phyloP scores from a whole-genome alignment of 1,139 yeast species.

The Blastobotrys aristatus region DNA sequence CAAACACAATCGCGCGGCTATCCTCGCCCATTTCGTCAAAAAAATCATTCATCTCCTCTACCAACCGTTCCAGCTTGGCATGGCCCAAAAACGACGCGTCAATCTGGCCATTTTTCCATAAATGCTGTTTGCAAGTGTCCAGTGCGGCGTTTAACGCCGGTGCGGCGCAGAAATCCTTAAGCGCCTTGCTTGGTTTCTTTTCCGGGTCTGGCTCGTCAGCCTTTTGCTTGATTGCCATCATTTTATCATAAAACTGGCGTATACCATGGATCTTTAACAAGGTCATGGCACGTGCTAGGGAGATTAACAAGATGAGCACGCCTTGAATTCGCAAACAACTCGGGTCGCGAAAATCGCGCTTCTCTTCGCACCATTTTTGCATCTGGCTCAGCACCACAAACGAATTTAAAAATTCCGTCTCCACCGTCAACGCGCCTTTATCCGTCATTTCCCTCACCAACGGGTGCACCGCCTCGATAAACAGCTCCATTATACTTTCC shows the following conservation, averaged over 20 bases:
- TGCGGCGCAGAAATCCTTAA: slow-evolving; percentile 45
- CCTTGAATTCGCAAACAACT: slow-evolving; percentile 28
- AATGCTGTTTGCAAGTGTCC: slow-evolving; percentile 41
- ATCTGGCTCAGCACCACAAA: slow-evolving; percentile 70
- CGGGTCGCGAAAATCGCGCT: slow-evolving; percentile 19
- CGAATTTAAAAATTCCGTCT: slow-evolving; percentile 61
- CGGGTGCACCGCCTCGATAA: slow-evolving; percentile 61
- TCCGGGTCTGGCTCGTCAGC: slow-evolving; percentile 17
- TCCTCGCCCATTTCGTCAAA: slow-evolving; percentile 32
- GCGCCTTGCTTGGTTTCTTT: slow-evolving; percentile 28
- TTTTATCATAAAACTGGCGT: slow-evolving; percentile 58
- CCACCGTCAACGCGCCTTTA: slow-evolving; percentile 57
- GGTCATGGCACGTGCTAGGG: slow-evolving; percentile 57
- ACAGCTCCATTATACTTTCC: slow-evolving; percentile 45
- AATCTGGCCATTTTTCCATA: slow-evolving; percentile 31
- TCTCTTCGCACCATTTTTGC: slow-evolving; percentile 31
- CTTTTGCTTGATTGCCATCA: slow-evolving; percentile 21
- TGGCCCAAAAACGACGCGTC: slow-evolving; percentile 54
- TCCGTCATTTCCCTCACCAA: slow-evolving; percentile 59
- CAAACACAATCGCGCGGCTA: slow-evolving; percentile 79
- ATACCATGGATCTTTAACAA: slow-evolving; percentile 75
- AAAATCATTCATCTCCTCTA: slow-evolving; percentile 54
- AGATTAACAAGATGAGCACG: slow-evolving; percentile 50
- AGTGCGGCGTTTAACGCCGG: slow-evolving; percentile 45
- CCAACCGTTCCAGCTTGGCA: slow-evolving; percentile 62